Base-by-base conservation (phyloP, 495 filamentous ascomycete species). In the Podospora sp. region DNA sequence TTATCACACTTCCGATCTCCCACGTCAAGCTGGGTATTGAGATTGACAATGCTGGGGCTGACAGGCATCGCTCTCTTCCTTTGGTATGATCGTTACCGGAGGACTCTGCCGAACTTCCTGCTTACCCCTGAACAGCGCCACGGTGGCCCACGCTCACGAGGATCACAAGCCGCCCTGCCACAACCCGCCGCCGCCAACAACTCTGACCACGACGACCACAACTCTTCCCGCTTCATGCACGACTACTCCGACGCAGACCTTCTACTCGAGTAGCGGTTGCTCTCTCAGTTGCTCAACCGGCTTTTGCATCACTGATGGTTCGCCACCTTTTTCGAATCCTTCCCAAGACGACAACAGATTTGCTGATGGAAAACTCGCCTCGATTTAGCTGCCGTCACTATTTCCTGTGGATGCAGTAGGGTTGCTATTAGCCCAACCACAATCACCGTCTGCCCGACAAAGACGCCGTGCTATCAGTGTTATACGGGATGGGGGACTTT, bases 231-330 rank as follows among this genome's bases (percentile, higher is more conserved):
- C 64, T 0, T 75, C 71, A 0, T 75, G 73, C 65, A 75, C 71
- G 18, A 66, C 57, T 33, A 63, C 50, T 18, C 67, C 67, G 22
- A 75, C 73, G 0, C 71, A 71, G 56, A 75, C 73, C 4, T 65
- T 68, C 9, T 75, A 73, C 63, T 71, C 71, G 8, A 67, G 22
- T 14, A 71, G 65, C 65, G 73, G 73, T 1, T 75, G 73, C 36
- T 58, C 66, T 1, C 51, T 67, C 21, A 60, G 60, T 25, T 75
- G 73, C 60, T 33, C 46, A 0, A 65, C 66, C 1, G 67, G 63
- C 8, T 75, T 75, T 46, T 75, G 71, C 46, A 25, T 75, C 52
- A 70, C 63, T 11, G 73, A 75, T 25, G 73, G 73, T 73, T 55
- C 8, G 8, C 26, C 51, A n/a, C 26, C 18, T 14, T 6, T 14